phyloP scores from a whole-genome alignment of 352 stramenopile genomes.

The Globisporangium lucens region DNA sequence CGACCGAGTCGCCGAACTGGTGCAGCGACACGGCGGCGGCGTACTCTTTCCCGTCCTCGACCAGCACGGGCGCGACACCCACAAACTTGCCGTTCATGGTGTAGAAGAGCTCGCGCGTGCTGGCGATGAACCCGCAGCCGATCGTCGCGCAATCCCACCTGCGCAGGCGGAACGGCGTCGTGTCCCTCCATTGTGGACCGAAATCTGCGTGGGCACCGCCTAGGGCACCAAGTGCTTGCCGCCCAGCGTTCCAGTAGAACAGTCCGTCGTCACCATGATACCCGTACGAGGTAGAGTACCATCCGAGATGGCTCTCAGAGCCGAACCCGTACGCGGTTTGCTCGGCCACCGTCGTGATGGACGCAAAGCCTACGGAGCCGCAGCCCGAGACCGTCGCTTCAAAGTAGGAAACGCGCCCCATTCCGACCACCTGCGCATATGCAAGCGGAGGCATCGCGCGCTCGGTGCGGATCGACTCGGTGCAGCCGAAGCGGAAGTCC shows the following conservation, averaged over 20 bases:
- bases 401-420: slow-evolving; percentile 28
- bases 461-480: slow-evolving; percentile 32
- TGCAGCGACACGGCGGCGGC: slow-evolving; percentile 35
- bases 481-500: slow-evolving; percentile 19
- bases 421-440: background rate
- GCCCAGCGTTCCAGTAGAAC: slow-evolving; percentile 32
- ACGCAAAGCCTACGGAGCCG: slow-evolving; percentile 30
- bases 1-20: slow-evolving; percentile 26
- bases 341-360: slow-evolving; percentile 10
- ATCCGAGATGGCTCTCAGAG: slow-evolving; percentile 34
- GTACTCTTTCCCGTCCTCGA: slow-evolving; percentile 13
- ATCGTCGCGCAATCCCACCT: slow-evolving; percentile 10
- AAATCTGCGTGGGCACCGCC: slow-evolving; percentile 16
- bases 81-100: slow-evolving; percentile 32
- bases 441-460: slow-evolving; percentile 16
- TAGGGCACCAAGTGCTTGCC: slow-evolving; percentile 1
- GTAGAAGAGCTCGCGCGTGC: slow-evolving; percentile 29
- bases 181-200: slow-evolving; percentile 22
- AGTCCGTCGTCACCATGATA: slow-evolving; percentile 35
- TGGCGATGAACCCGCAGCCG: slow-evolving; percentile 27
- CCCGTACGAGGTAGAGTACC: slow-evolving; percentile 33
- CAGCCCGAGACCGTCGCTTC: slow-evolving; percentile 25
- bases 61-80: slow-evolving; percentile 9
- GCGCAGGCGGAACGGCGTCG: slow-evolving; percentile 4
- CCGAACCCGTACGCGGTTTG: slow-evolving; percentile 28